These are phyloP conservation scores for Talaromyces sp. DNA, from an alignment of 2,329 filamentous ascomycete genomes.

Conservation along the genomic window DNA sequence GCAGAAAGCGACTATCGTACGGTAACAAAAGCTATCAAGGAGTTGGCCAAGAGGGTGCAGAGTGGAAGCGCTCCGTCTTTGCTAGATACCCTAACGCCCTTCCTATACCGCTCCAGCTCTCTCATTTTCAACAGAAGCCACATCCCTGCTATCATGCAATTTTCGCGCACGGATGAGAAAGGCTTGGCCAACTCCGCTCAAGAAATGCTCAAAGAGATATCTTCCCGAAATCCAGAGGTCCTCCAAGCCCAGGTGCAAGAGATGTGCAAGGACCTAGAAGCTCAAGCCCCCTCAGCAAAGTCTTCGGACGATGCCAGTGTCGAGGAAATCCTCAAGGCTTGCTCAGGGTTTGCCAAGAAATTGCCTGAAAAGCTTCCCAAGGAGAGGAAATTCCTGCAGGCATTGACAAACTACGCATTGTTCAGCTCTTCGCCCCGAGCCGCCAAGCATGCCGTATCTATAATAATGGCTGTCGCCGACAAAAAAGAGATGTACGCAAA, in stretches of 20 bases:
- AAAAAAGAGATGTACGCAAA: constrained; percentile 80
- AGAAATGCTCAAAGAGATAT: constrained; percentile 87
- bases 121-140: constrained; percentile 94
- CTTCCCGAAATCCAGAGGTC: constrained; percentile 78
- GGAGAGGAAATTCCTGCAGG: constrained; percentile 74
- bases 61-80: constrained; percentile 57
- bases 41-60: constrained; percentile 77
- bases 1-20: constrained; percentile 88
- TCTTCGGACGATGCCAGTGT: constrained; percentile 65
- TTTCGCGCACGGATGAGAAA: constrained; percentile 76
- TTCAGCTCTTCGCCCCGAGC: constrained; percentile 75
- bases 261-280: constrained; percentile 78
- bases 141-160: constrained; percentile 81
- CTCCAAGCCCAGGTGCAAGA: constrained; percentile 91
- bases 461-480: constrained; percentile 72
- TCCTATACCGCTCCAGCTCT: constrained; percentile 77
- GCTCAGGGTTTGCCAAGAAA: constrained; percentile 81
- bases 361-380: constrained; percentile 78
- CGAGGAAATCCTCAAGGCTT: constrained; percentile 91
- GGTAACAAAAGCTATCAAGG: constrained; percentile 82
- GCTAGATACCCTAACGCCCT: constrained; percentile 72
- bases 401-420: constrained; percentile 75
- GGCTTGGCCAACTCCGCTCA: constrained; percentile 75
- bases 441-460: constrained; percentile 89
- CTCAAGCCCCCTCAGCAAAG: constrained; percentile 68